These are phyloP conservation scores for Fusarium lyarnte DNA, from an alignment of 2,329 filamentous ascomycete genomes.

Conservation along the genomic window DNA sequence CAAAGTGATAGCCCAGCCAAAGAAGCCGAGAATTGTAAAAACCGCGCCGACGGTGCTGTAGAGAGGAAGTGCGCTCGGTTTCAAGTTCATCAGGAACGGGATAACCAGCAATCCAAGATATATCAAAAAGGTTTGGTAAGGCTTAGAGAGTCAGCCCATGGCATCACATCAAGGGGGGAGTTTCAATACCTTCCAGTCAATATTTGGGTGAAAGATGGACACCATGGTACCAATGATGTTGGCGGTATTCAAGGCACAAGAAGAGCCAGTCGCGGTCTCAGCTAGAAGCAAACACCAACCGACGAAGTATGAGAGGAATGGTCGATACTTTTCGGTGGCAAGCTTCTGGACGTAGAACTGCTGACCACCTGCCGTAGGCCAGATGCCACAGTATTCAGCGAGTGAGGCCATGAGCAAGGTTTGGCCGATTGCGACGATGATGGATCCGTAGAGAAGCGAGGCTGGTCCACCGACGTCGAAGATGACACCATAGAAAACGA, in stretches of 20 bases:
- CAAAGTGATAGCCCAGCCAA: conserved; percentile 9
- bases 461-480: conserved; percentile 18
- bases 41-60: conserved; percentile 14
- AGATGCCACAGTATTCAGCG: conserved; percentile 15
- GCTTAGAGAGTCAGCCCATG: background rate
- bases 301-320: background rate
- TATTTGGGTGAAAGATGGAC: conserved; percentile 1
- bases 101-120: background rate
- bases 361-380: conserved; percentile 11
- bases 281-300: conserved; percentile 14
- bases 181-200: conserved; percentile 13
- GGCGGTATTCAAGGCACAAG: conserved; percentile 11
- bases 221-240: conserved; percentile 10
- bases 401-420: conserved; percentile 12
- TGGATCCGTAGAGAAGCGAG: conserved; percentile 7
- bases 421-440: conserved; percentile 20
- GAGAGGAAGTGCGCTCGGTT: conserved; percentile 7
- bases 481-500: conserved; percentile 14
- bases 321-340: background rate
- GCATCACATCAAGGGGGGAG: accelerated
- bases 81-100: conserved; percentile 6
- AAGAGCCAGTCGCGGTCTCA: conserved; percentile 1
- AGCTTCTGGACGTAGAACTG: conserved; percentile 10
- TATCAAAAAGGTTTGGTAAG: conserved; percentile 14
- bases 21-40: conserved; percentile 15